Base-by-base conservation (phyloP, 2,329 filamentous ascomycete species). In the Fusarium aywerte region DNA sequence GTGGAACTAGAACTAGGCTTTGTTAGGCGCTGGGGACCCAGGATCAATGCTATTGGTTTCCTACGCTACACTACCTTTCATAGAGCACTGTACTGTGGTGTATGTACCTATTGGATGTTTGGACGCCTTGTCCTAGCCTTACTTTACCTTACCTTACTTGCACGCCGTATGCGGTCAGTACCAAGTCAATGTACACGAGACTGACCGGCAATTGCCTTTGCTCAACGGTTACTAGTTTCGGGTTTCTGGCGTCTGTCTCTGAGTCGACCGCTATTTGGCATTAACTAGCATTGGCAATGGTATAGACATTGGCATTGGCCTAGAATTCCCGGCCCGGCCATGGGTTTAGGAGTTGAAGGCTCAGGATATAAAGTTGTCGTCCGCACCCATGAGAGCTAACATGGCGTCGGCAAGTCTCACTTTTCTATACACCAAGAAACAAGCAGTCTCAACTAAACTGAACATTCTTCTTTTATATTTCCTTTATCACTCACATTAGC, bases 241-340 rank as follows among this genome's bases (percentile, higher is more conserved):
- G 62, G 31, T 50, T 51, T 36, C 58, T 70, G 69, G 59, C 54
- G 60, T 70, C 56, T 69, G 39, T 70, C 58, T 69, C 40, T 57
- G 20, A 68, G 67, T 71, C 69, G 69, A 72, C 69, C 69, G 69
- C 69, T 72, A 66, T 58, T 71, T 67, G 27, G n/a, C 32, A 33
- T 48, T 32, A 32, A 47, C 43, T 31, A 32, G 29, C 44, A 48
- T 48, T 48, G 13, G 13, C 36, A 39, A 15, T 39, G 39, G 21
- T 35, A 57, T 42, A 42, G 57, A 47, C 44, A 39, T 21, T 39
- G 39, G 21, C 39, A 57, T 42, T 44, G 57, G 50, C 44, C 50
- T 71, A 56, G 54, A 64, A 62, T 50, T 60, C 60, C 69, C 69
- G 67, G 69, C 40, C 70, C 65, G 70, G 69, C 43, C 42, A 38